Percentiles rank a stretch among this genome's conserved stretches.
These are phyloP conservation scores for Tolypocladium nubicola DNA, from an alignment of 2,329 filamentous ascomycete species.

Conservation along the genomic window DNA sequence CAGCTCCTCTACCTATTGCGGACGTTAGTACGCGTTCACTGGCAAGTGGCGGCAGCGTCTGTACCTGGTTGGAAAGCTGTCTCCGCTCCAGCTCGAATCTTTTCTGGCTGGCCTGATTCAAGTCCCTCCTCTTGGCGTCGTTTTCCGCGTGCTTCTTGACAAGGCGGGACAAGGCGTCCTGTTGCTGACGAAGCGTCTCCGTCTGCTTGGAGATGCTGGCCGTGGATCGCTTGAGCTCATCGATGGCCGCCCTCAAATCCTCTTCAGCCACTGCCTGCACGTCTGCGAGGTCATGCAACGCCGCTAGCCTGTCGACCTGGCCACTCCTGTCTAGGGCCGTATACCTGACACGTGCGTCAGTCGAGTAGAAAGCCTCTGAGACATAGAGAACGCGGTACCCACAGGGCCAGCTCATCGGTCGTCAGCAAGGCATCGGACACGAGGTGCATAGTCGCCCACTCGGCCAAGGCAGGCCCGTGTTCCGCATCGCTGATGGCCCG, in stretches of 20 bases:
- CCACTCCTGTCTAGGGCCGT: conserved; percentile 36
- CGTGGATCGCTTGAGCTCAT: conserved; percentile 54
- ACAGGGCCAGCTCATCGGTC: conserved; percentile 43
- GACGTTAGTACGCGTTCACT: background rate
- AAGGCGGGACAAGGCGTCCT: conserved; percentile 44
- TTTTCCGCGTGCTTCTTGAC: conserved; percentile 28
- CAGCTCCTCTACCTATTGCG: conserved; percentile 34
- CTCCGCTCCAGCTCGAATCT: conserved; percentile 26
- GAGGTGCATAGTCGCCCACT: conserved; percentile 41
- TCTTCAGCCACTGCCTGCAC: conserved; percentile 44
- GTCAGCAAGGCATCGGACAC: conserved; percentile 40
- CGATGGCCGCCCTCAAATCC: conserved; percentile 50
- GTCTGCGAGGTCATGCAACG: conserved; percentile 32
- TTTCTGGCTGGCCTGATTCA: conserved; percentile 16
- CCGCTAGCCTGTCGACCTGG: conserved; percentile 33
- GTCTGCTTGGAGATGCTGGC: conserved; percentile 53
- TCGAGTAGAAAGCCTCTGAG: conserved; percentile 6
- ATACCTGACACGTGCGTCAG: conserved; percentile 28
- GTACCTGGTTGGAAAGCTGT: conserved; percentile 31
- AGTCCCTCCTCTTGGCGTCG: conserved; percentile 15
- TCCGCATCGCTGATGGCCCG: conserved; percentile 23
- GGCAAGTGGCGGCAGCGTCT: conserved; percentile 1
- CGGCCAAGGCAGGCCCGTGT: conserved; percentile 24
- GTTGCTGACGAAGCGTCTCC: conserved; percentile 49
- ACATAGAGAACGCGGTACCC: conserved; percentile 13